These are phyloP conservation scores for Pyracantha coccinea DNA, from an alignment of 331 rosid species.

Conservation along the genomic window DNA sequence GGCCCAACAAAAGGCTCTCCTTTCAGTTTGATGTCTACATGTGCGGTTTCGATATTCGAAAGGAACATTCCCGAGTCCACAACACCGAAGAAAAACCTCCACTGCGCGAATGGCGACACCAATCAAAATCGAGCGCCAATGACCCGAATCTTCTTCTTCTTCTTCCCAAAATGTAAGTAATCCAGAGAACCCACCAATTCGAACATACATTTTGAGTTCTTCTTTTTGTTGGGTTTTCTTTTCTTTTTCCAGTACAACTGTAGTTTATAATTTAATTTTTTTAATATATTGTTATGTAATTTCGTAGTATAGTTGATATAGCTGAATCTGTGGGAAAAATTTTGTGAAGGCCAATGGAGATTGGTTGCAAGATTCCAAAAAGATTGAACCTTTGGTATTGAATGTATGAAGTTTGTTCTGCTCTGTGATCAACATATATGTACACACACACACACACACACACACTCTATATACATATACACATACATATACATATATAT, in stretches of 20 bases:
- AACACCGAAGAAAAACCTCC: neutral
- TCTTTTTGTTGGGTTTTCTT: neutral
- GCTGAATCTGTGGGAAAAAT: conserved; percentile 1
- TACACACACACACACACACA: too few species aligned
- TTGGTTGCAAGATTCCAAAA: conserved; percentile 54
- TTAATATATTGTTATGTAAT: neutral
- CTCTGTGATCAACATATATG: neutral
- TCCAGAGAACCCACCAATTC: conserved; percentile 39
- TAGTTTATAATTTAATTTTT: neutral
- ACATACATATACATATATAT: too few species aligned
- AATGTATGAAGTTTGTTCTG: neutral
- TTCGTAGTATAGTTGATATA: neutral
- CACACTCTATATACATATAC: too few species aligned
- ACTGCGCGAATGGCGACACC: neutral
- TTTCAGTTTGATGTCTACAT: too few species aligned
- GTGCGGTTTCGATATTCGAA: neutral
- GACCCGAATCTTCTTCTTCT: neutral
- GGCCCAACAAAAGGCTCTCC: too few species aligned
- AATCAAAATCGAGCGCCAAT: neutral
- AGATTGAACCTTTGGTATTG: conserved; percentile 25
- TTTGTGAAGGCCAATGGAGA: conserved; percentile 68
- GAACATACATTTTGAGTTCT: neutral
- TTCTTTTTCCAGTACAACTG: neutral
- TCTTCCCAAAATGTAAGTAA: neutral
- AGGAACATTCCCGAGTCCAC: neutral